phyloP scores from a whole-genome alignment of 2,329 filamentous ascomycete species.

The Aspergillus jensenii region DNA sequence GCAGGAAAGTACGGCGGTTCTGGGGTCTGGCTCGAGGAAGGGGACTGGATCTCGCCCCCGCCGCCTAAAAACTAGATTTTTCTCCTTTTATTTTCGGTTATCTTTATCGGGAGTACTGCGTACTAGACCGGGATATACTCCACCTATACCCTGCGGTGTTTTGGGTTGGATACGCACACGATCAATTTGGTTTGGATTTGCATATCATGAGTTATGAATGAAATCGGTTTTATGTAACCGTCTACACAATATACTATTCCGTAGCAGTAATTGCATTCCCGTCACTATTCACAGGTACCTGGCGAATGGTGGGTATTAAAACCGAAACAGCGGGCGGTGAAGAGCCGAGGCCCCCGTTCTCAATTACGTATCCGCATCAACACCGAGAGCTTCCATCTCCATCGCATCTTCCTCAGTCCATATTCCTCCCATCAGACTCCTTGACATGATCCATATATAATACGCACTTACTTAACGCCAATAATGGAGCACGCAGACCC shows the following conservation, averaged over 20 bases:
- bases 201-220: slow-evolving; percentile 9
- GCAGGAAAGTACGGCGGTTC: slow-evolving; percentile 40
- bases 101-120: neutral
- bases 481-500: slow-evolving; percentile 42
- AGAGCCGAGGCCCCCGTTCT: neutral
- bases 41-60: slow-evolving; percentile 33
- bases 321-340: neutral
- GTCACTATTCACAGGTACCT: neutral
- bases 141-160: neutral
- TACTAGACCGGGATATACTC: neutral
- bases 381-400: neutral
- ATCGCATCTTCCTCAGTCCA: neutral
- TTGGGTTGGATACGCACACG: slow-evolving; percentile 4
- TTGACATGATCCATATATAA: neutral
- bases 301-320: neutral
- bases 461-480: slow-evolving; percentile 7
- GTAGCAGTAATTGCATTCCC: neutral
- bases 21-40: slow-evolving; percentile 42
- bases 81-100: neutral
- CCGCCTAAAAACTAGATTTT: slow-evolving; percentile 25
- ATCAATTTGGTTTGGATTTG: neutral
- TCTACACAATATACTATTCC: neutral
- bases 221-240: neutral
- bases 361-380: neutral
- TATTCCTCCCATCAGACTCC: neutral